Percentiles rank a stretch among this genome's conserved stretches.
These are phyloP conservation scores for Saccharum officinarum DNA, from an alignment of 176 grass and related monocot species.

Conservation along the genomic window DNA sequence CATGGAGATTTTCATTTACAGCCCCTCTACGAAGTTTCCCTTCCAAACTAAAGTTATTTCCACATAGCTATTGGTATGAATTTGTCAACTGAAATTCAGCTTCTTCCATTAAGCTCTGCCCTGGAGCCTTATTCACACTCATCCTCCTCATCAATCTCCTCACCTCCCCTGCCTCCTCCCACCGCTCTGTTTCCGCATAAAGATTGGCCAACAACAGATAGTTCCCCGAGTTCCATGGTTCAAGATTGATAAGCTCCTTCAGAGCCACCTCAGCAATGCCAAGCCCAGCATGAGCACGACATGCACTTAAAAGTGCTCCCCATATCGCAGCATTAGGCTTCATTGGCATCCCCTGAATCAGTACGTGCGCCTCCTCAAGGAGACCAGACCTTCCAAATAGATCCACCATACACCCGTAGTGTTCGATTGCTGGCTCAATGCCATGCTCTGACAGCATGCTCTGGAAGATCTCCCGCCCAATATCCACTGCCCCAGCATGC, in stretches of 20 bases:
- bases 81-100: constrained; percentile 14
- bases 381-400: constrained; percentile 56
- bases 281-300: constrained; percentile 38
- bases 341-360: constrained; percentile 51
- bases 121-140: constrained; percentile 55
- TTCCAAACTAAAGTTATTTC: constrained; percentile 12
- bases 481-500: constrained; percentile 49
- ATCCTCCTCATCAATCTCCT: constrained; percentile 59
- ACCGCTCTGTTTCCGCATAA: constrained; percentile 46
- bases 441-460: constrained; percentile 38
- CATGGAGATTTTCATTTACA: neutral
- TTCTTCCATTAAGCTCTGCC: constrained; percentile 50
- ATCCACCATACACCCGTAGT: constrained; percentile 69
- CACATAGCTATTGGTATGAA: neutral
- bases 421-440: constrained; percentile 42
- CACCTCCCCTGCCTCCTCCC: constrained; percentile 52
- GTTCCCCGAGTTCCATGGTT: constrained; percentile 65
- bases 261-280: constrained; percentile 51
- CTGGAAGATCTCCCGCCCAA: constrained; percentile 47
- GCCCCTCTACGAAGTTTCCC: neutral
- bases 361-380: constrained; percentile 44
- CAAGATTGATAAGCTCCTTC: constrained; percentile 68
- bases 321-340: constrained; percentile 60
- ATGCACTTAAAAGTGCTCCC: constrained; percentile 57
- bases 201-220: constrained; percentile 64